These are phyloP conservation scores for Amaranthus tricolor DNA, from an alignment of 179 eudicot genomes.

Conservation along the genomic window DNA sequence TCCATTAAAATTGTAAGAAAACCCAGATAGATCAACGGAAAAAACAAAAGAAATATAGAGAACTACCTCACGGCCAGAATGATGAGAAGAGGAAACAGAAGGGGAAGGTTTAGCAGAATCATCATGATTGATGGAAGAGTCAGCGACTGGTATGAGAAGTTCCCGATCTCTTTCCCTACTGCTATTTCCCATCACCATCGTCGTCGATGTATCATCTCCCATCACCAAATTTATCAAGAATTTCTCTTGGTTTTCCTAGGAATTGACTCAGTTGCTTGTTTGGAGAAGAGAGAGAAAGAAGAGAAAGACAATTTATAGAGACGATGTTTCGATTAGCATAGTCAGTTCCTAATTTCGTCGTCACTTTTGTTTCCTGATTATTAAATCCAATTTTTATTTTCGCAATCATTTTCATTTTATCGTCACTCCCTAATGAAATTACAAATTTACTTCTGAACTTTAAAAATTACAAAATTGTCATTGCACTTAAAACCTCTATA, in stretches of 20 bases:
- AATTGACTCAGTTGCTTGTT: constrained; percentile 10
- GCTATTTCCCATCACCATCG: constrained; percentile 34
- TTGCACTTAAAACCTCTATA: too few species aligned
- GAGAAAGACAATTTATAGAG: not conserved
- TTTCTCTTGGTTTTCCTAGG: not conserved
- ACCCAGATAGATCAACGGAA: constrained; percentile 24
- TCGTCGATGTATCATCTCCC: constrained; percentile 57
- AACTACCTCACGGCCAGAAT: constrained; percentile 80
- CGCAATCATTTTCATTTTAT: too few species aligned
- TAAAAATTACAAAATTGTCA: too few species aligned
- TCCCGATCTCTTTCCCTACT: constrained; percentile 80
- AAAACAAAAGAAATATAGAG: not conserved
- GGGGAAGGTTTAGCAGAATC: constrained; percentile 63
- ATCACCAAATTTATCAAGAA: constrained; percentile 14
- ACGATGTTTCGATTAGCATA: constrained; percentile 9
- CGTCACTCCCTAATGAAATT: too few species aligned
- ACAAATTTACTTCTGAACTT: too few species aligned
- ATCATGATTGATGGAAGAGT: constrained; percentile 37
- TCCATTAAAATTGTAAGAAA: constrained; percentile 19
- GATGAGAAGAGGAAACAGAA: constrained; percentile 59
- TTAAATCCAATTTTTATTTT: too few species aligned
- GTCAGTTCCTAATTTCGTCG: constrained; percentile 15
- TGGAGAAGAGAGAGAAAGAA: constrained; percentile 2
- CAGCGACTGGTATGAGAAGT: constrained; percentile 70
- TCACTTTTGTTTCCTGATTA: not conserved